Base-by-base conservation (phyloP, 768 basidiomycete genomes). In the Mycena latifolia region DNA sequence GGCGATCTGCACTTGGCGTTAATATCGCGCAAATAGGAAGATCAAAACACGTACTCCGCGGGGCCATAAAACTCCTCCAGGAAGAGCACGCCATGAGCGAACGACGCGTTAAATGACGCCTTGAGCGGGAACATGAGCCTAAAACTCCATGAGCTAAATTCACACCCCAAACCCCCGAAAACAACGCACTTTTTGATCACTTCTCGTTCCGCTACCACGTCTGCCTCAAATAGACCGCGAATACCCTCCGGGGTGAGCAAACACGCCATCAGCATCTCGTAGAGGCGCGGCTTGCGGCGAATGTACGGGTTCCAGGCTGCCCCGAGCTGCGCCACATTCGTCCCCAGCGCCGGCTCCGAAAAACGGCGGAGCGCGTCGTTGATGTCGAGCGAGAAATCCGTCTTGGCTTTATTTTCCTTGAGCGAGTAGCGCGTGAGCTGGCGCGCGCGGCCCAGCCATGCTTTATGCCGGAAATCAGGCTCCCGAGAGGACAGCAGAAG, bases 41-140 rank as follows among this genome's bases (percentile, higher is more conserved):
- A 29, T n/a, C 1, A 24, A 29, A 17, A 3, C 18, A 33, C 62
- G 51, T 39, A 58, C 63, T n/a, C 33, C 14, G 33, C 33, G 33
- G 33, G 14, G 33, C 14, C 48, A 2, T 41, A 7, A 5, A 25
- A 45, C 11, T 54, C 58, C 47, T 69, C 63, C 47, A 69, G 31
- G 25, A 69, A 69, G 20, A 69, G 63, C n/a, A 64, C 59, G 17
- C 67, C 67, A 8, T 61, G 56, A 5, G 33, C 61, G 28, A 63
- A 67, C 22, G 57, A 70, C 37, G 62, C 69, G 50, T 67, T 56
- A 37, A 70, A 66, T 11, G 46, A 18, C 11, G 56, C 57, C 10
- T 60, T 47, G 53, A 53, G 41, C 41, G 60, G 65, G 24, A 67
- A 39, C 65, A 70, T 66, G n/a, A 69, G 54, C 41, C 65, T 66